Conservation (phyloP, 2,329 filamentous ascomycete genomes). For the Elsinoe necatrix region DNA sequence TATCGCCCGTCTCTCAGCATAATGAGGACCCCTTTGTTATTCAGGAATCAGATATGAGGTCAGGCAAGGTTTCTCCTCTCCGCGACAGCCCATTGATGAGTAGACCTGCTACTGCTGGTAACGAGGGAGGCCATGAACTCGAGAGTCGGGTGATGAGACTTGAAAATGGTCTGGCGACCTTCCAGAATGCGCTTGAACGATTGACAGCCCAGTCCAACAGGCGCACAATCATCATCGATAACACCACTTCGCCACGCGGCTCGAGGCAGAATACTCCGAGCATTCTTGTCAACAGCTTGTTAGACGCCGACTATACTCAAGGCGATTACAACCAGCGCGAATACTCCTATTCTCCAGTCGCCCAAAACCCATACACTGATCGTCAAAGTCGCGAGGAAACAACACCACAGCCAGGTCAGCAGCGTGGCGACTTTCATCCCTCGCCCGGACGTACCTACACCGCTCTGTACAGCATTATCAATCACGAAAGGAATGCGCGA, state of each 20-base stretch:
- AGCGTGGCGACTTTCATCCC: slow-evolving; percentile 16
- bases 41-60: not conserved
- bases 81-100: slow-evolving; percentile 15
- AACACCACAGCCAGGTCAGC: slow-evolving; percentile 2
- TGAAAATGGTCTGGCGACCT: slow-evolving; percentile 27
- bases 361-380: slow-evolving; percentile 19
- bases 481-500: slow-evolving; percentile 30
- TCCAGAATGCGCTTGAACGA: slow-evolving; percentile 28
- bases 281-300: slow-evolving; percentile 28
- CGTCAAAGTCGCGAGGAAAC: not conserved
- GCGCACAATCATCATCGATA: slow-evolving; percentile 25
- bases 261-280: slow-evolving; percentile 25
- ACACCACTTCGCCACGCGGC: slow-evolving; percentile 17
- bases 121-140: slow-evolving; percentile 24
- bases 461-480: slow-evolving; percentile 32
- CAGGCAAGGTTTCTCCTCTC: slow-evolving; percentile 5
- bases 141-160: slow-evolving; percentile 30
- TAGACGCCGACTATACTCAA: slow-evolving; percentile 22
- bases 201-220: slow-evolving; percentile 27
- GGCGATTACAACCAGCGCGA: slow-evolving; percentile 14
- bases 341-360: slow-evolving; percentile 22
- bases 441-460: slow-evolving; percentile 24
- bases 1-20: slow-evolving; percentile 3
- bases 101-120: slow-evolving; percentile 14
- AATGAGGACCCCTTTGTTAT: slow-evolving; percentile 11